Conservation (phyloP, 208 protist species). For the Wallacemonas sp. region DNA sequence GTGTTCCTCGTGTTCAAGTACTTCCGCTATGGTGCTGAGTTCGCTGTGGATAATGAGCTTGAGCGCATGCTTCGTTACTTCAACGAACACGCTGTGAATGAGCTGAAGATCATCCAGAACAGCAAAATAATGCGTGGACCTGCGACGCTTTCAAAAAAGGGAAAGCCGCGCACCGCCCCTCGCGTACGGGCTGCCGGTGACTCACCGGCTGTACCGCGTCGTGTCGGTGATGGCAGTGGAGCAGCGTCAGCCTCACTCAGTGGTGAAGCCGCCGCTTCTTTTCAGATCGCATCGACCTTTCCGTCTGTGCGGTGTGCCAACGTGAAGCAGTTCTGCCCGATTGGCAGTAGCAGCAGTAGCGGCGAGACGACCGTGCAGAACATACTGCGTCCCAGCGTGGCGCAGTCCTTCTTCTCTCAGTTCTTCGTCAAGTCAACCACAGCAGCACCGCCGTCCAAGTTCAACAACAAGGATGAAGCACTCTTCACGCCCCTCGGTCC, state of each 20-base stretch:
- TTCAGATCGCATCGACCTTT: conserved; percentile 49
- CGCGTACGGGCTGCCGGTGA: background rate
- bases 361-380: conserved; percentile 1
- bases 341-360: background rate
- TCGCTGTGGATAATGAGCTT: conserved; percentile 86
- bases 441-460: conserved; percentile 10
- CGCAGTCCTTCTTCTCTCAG: conserved; percentile 22
- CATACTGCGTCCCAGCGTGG: conserved; percentile 15
- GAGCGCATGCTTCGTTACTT: conserved; percentile 89
- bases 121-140: conserved; percentile 89
- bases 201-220: background rate
- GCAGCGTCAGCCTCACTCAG: background rate
- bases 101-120: conserved; percentile 87
- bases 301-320: conserved; percentile 48
- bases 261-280: conserved; percentile 6
- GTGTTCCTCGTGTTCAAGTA: conserved; percentile 88
- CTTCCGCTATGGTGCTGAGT: conserved; percentile 84
- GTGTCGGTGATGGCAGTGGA: background rate
- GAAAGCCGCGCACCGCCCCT: background rate
- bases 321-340: conserved; percentile 50
- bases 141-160: conserved; percentile 49
- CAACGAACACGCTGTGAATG: conserved; percentile 86
- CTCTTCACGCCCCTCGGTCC: conserved; percentile 56
- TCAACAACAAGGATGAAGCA: conserved; percentile 34
- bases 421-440: conserved; percentile 11